A percentile compares a stretch with the other conserved stretches of the same genome.
Evolutionary conservation across 2,329 filamentous ascomycete species (phyloP).

Genomic region (Aureobasidium sp.): DNA sequence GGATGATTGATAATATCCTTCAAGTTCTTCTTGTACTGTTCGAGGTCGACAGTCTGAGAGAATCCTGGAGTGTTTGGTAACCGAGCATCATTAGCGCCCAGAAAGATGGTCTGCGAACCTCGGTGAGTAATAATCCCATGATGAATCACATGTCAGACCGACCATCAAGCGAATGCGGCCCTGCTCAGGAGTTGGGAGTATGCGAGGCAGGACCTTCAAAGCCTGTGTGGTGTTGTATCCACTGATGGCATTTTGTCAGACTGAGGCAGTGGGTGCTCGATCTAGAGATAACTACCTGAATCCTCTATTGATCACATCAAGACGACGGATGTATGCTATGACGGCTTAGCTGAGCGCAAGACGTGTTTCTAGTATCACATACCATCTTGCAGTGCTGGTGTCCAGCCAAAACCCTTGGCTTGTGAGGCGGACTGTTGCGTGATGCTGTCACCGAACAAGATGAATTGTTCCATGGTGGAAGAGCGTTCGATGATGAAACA

Average conservation of each 20-base stretch:
- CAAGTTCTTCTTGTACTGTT: constrained; percentile 67
- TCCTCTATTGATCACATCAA: constrained; percentile 85
- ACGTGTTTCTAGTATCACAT: constrained; percentile 26
- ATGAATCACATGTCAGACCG: constrained; percentile 22
- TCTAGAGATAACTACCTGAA: constrained; percentile 47
- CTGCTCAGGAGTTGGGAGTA: constrained; percentile 61
- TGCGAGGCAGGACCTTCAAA: constrained; percentile 58
- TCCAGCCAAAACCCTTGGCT: constrained; percentile 65
- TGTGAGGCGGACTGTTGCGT: constrained; percentile 61
- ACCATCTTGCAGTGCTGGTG: constrained; percentile 64
- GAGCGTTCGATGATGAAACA: background rate
- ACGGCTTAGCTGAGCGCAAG: constrained; percentile 1
- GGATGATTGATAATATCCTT: constrained; percentile 65
- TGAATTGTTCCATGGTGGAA: constrained; percentile 45
- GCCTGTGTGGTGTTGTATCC: constrained; percentile 80
- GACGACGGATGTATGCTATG: constrained; percentile 63
- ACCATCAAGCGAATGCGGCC: constrained; percentile 63
- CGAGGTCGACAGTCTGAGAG: constrained; percentile 71
- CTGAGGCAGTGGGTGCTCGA: background rate
- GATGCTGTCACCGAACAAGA: constrained; percentile 88
- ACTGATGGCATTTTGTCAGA: constrained; percentile 30
- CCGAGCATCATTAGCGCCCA: constrained; percentile 87
- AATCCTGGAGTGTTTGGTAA: constrained; percentile 52
- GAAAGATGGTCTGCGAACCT: constrained; percentile 58
- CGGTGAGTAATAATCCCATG: background rate